Evolutionary conservation across 345 rosid species (phyloP).

Genomic region (Zanthoxylum bungeanum): DNA sequence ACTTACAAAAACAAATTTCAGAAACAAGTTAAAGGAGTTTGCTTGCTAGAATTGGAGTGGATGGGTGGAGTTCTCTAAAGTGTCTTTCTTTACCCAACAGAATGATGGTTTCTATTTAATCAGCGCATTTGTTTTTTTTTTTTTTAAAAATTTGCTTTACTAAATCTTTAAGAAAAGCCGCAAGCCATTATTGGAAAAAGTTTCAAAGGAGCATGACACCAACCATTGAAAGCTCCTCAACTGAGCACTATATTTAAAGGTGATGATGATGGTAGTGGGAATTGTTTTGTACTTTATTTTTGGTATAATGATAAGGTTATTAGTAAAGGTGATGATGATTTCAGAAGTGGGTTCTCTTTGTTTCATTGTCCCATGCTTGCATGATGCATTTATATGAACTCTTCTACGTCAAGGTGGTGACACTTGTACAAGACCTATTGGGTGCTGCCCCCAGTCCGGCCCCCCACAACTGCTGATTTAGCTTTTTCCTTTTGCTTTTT

Average conservation of each 20-base stretch:
- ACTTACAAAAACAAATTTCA: neutral
- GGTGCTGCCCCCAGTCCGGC: neutral
- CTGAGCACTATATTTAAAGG: neutral
- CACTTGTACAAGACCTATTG: neutral
- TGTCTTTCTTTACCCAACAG: neutral
- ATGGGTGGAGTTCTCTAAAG: neutral
- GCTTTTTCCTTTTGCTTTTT: neutral
- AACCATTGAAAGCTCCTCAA: neutral
- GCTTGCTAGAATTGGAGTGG: neutral
- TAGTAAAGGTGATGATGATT: neutral
- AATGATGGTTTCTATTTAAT: neutral
- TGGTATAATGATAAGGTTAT: neutral
- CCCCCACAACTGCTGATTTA: neutral
- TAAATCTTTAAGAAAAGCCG: constrained; percentile 1
- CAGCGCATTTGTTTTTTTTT: neutral
- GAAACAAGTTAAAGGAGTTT: neutral
- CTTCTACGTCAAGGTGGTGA: neutral
- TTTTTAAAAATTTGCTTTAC: neutral
- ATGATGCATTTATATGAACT: neutral
- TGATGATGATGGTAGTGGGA: neutral
- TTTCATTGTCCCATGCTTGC: neutral
- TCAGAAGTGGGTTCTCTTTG: too few relatives aligned
- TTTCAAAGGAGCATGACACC: neutral
- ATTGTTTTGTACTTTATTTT: neutral
- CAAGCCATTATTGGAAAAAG: neutral